phyloP scores from a whole-genome alignment of 2,329 filamentous ascomycete species.

The Davidsoniella virescens region DNA sequence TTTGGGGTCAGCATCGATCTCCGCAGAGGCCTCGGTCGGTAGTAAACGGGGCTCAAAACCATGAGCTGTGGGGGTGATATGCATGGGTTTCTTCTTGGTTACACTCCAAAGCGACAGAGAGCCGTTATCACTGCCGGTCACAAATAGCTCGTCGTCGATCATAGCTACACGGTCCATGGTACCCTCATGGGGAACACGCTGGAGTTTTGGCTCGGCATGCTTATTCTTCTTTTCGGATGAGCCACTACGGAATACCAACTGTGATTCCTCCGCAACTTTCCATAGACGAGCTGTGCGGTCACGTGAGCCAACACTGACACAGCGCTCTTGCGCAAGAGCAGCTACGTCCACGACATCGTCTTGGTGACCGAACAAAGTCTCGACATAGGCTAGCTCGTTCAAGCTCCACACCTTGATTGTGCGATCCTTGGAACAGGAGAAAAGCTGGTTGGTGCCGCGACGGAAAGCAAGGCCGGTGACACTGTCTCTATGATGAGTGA shows the following conservation, averaged over 20 bases:
- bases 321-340: constrained; percentile 70
- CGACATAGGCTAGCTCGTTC: constrained; percentile 81
- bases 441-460: constrained; percentile 77
- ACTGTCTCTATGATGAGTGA: constrained; percentile 81
- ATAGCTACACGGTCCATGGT: constrained; percentile 86
- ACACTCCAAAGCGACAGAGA: constrained; percentile 73
- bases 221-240: constrained; percentile 38
- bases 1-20: constrained; percentile 42
- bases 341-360: constrained; percentile 76
- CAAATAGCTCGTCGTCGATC: constrained; percentile 74
- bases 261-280: constrained; percentile 92
- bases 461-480: constrained; percentile 77
- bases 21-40: constrained; percentile 57
- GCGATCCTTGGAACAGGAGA: constrained; percentile 76
- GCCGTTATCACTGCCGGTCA: constrained; percentile 89
- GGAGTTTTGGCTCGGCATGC: constrained; percentile 19
- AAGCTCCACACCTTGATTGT: constrained; percentile 93
- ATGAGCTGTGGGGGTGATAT: constrained; percentile 65
- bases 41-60: constrained; percentile 60
- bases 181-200: constrained; percentile 51
- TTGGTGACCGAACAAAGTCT: constrained; percentile 92
- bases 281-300: constrained; percentile 85
- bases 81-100: constrained; percentile 87
- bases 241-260: constrained; percentile 86
- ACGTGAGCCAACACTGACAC: constrained; percentile 75